Evolutionary conservation across 1,284 basidiomycete species (phyloP), one percentile per base, ranked within the genome.

Genomic region (Vanrija pseudolonga): DNA sequence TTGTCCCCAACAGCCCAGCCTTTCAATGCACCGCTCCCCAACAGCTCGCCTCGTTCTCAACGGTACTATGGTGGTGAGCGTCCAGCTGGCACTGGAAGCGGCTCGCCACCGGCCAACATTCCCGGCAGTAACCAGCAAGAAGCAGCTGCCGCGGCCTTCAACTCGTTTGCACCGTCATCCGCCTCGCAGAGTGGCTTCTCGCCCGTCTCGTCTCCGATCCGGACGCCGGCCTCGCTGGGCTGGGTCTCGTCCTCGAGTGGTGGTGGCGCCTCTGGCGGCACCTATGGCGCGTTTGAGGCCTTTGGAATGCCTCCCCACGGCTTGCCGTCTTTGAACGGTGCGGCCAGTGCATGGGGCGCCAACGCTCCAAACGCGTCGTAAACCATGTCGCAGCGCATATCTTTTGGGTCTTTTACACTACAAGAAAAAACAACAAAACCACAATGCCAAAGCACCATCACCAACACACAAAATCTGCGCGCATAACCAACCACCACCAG

Each of bases 1-100:
- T 60, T 74, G 15, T 73, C 71, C 6, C 73, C 73, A 0, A 74
- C 63, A 7, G 73, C 73, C 17, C 69, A 69, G 51, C 73, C 73
- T 0, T 74, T 74, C 65, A 72, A 61, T 45, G 57, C 59, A 3
- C 57, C 68, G 7, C 58, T 67, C 3, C 66, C 67, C 2, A 61
- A 63, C 7, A 65, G 67, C 1, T 71, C 68, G 1, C 71, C 72
- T n/a, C 61, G 66, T 36, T 66, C 68, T 14, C 60, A 58, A 20
- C 51, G 69, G 19, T 73, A 67, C 55, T 72, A 56, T 38, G 45
- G 45, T 32, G 32, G 32, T 32, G 32, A 32, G 32, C 32, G 32
- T 14, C 32, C 32, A 32, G 32, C 32, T 32, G 32, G 32, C 32
- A 32, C 32, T 32, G 32, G 32, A 12, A 32, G 32, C 32, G 32